A percentile compares a stretch with the other conserved stretches of the same genome.
Conservation (phyloP, 768 basidiomycete species). For the Pisolithus albus region DNA sequence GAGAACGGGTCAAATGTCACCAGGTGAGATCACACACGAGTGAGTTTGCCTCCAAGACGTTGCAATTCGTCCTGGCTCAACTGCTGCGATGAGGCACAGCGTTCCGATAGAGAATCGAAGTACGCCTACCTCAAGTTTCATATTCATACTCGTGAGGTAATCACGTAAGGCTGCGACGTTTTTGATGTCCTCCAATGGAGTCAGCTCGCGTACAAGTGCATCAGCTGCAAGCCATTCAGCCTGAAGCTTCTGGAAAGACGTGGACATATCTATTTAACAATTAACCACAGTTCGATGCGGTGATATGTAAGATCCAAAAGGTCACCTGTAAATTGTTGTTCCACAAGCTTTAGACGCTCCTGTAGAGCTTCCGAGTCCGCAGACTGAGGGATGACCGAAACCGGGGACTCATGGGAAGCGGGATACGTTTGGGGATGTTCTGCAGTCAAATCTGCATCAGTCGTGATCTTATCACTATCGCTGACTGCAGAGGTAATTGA, state of each 20-base stretch:
- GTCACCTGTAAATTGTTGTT: slow-evolving; percentile 70
- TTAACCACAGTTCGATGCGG: slow-evolving; percentile 3
- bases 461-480: neutral
- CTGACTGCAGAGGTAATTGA: neutral
- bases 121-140: slow-evolving; percentile 63
- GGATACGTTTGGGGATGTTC: neutral
- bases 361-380: slow-evolving; percentile 52
- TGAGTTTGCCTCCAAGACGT: slow-evolving; percentile 63
- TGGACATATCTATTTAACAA: slow-evolving; percentile 57
- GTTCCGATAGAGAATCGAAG: neutral
- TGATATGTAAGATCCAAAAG: neutral
- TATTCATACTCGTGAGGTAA: slow-evolving; percentile 58
- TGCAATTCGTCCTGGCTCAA: slow-evolving; percentile 73
- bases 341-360: slow-evolving; percentile 60
- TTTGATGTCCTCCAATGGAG: slow-evolving; percentile 59
- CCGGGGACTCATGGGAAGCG: neutral
- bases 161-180: slow-evolving; percentile 66
- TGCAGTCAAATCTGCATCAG: neutral
- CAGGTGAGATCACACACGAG: slow-evolving; percentile 44
- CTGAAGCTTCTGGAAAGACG: slow-evolving; percentile 69
- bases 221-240: slow-evolving; percentile 67
- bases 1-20: neutral
- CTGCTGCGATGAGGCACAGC: slow-evolving; percentile 28
- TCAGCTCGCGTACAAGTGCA: slow-evolving; percentile 57
- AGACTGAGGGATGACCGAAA: slow-evolving; percentile 4